A percentile compares a stretch with the other conserved stretches of the same genome.
Conservation (phyloP, 345 rosid species). For the Hibiscus syriacus region DNA sequence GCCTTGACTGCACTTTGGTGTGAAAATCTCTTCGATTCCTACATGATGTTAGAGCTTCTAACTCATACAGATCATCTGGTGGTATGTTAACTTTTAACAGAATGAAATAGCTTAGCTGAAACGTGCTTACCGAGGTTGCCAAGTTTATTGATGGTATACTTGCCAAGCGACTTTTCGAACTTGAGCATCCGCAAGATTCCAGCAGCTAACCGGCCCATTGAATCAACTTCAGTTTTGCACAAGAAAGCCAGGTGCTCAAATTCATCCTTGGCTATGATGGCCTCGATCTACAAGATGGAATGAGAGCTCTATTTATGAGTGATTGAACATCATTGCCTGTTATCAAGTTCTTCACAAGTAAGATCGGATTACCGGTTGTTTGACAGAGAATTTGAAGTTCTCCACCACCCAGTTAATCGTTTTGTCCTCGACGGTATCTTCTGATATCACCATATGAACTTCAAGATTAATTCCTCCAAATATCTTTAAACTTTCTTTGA, state of each 20-base stretch:
- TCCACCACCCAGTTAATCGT: slow-evolving; percentile 69
- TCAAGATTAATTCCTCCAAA: slow-evolving; percentile 73
- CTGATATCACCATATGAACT: slow-evolving; percentile 50
- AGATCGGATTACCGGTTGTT: slow-evolving; percentile 67
- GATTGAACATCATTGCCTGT: slow-evolving; percentile 8
- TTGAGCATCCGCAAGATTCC: slow-evolving; percentile 75
- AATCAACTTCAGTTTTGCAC: slow-evolving; percentile 86
- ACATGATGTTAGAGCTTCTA: slow-evolving; percentile 16
- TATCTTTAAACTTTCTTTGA: slow-evolving; percentile 38
- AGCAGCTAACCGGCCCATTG: slow-evolving; percentile 87
- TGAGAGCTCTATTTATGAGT: neutral
- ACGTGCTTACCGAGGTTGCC: slow-evolving; percentile 75
- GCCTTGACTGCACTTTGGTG: slow-evolving; percentile 43
- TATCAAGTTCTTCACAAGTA: slow-evolving; percentile 2
- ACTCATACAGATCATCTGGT: neutral
- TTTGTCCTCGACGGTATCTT: slow-evolving; percentile 44
- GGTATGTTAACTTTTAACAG: neutral
- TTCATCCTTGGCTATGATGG: slow-evolving; percentile 79
- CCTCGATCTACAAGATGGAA: slow-evolving; percentile 30
- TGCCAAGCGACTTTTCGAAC: slow-evolving; percentile 78
- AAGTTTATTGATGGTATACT: slow-evolving; percentile 68
- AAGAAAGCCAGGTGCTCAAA: slow-evolving; percentile 62
- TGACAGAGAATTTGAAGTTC: slow-evolving; percentile 78
- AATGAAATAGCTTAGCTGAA: neutral
- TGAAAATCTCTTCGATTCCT: slow-evolving; percentile 80